Evolutionary conservation across 768 basidiomycete genomes (phyloP).

Genomic region (Megacollybia marginata): DNA sequence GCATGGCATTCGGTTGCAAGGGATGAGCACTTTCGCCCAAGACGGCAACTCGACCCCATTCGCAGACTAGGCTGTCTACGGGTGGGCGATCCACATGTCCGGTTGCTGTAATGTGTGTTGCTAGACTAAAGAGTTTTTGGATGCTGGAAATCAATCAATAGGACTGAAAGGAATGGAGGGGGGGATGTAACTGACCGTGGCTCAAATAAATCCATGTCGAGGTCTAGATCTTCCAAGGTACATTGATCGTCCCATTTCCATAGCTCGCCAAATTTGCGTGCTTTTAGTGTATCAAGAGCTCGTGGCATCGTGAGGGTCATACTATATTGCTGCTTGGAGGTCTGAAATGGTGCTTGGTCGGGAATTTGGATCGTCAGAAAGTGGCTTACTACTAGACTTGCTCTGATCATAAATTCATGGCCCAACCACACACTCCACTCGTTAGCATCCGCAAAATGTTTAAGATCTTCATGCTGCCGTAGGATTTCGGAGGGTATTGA

Average conservation of each 20-base stretch:
- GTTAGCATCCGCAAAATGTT: constrained; percentile 15
- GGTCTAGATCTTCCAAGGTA: constrained; percentile 24
- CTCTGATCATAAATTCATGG: constrained; percentile 17
- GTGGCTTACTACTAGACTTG: constrained; percentile 7
- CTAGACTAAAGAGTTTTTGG: constrained; percentile 25
- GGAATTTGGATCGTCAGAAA: not conserved
- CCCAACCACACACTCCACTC: constrained; percentile 32
- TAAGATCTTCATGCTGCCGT: constrained; percentile 24
- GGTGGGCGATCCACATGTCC: constrained; percentile 20
- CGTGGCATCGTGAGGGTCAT: constrained; percentile 16
- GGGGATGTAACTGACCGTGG: constrained; percentile 19
- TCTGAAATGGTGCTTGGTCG: constrained; percentile 11
- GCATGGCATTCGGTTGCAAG: constrained; percentile 47
- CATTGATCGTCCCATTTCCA: constrained; percentile 24
- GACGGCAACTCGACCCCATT: constrained; percentile 37
- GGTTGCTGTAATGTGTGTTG: constrained; percentile 20
- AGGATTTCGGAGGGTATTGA: constrained; percentile 23
- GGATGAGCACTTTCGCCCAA: constrained; percentile 62
- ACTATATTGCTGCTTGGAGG: constrained; percentile 18
- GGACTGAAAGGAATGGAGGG: not conserved
- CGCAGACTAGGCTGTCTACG: constrained; percentile 43
- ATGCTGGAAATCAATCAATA: constrained; percentile 13
- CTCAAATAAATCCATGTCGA: constrained; percentile 27
- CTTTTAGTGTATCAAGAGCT: constrained; percentile 5
- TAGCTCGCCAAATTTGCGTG: constrained; percentile 13